phyloP scores from a whole-genome alignment of 768 basidiomycete genomes.

The Panellus pusillus region DNA sequence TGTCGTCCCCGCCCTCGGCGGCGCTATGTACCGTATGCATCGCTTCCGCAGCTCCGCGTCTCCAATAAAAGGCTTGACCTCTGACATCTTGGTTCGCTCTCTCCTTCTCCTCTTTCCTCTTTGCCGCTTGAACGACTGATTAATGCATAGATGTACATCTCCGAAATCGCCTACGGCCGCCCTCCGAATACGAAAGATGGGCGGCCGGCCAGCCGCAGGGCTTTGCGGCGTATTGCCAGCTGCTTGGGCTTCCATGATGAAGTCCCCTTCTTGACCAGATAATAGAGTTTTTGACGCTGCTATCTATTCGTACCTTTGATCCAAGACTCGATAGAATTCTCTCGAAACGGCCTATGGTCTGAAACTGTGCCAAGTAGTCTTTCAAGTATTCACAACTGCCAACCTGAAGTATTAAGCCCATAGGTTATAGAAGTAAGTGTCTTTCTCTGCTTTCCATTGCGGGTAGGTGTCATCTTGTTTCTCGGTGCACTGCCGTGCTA shows the following conservation, averaged over 20 bases:
- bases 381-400: too few species aligned
- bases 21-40: conserved; percentile 73
- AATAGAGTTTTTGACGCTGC: too few species aligned
- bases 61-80: conserved; percentile 81
- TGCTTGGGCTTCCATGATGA: conserved; percentile 6
- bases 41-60: conserved; percentile 78
- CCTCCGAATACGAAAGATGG: conserved; percentile 54
- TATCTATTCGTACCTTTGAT: too few species aligned
- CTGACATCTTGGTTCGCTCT: conserved; percentile 73
- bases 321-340: too few species aligned
- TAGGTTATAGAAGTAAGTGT: too few species aligned
- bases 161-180: conserved; percentile 62
- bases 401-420: too few species aligned
- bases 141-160: conserved; percentile 56
- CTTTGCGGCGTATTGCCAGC: conserved; percentile 23
- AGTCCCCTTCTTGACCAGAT: not conserved
- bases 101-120: not conserved
- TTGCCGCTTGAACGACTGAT: not conserved
- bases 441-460: too few species aligned
- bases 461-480: too few species aligned
- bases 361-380: too few species aligned
- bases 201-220: conserved; percentile 50
- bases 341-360: too few species aligned
- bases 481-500: too few species aligned
- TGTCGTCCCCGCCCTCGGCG: conserved; percentile 44